Evolutionary conservation across 1,284 basidiomycete species (phyloP), one percentile per base, ranked within the genome.

Genomic region (Lentinula novae-zelandiae): DNA sequence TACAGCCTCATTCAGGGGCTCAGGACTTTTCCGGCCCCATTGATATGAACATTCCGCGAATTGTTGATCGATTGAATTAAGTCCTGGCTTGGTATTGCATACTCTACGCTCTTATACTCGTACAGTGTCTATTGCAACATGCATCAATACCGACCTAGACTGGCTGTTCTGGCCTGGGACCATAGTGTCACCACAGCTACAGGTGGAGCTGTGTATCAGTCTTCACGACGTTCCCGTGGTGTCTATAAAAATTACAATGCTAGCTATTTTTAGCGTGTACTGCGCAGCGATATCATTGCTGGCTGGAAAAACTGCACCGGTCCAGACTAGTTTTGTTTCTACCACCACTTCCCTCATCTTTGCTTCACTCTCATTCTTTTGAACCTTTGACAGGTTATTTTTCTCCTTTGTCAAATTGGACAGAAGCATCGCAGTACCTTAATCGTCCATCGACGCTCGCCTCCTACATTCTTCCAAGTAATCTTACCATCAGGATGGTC

Each of bases 401-500:
- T 13, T 8, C 36, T 54, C 42, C 13, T 42, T 54, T 22, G 17
- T 54, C 34, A 53, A 52, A 8, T 52, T 20, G 52, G 20, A 17
- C 34, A 53, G 38, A 36, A 39, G 33, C 38, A 38, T 40, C 31
- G 5, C 38, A 46, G n/a, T 46, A 10, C 22, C 44, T 46, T 20
- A 17, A 46, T 42, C 49, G 4, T 50, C 33, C 49, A 8, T 33
- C 22, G 27, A 50, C 49, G 31, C 31, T 38, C 27, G 27, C 17
- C 17, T 13, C 12, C 44, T 3, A n/a, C 8, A 56, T 33, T 46
- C 54, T 56, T 56, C 46, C 40, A 36, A 56, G 17, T 44, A 4
- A 34, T 27, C 10, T 44, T 33, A 42, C 54, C 54, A 56, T 56
- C 54, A 44, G 54, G 54, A 56, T 56, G 54, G 54, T 56, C 39